Evolutionary conservation across 2,329 filamentous ascomycete genomes (phyloP).

Genomic region (Nigrospora osmanthi): DNA sequence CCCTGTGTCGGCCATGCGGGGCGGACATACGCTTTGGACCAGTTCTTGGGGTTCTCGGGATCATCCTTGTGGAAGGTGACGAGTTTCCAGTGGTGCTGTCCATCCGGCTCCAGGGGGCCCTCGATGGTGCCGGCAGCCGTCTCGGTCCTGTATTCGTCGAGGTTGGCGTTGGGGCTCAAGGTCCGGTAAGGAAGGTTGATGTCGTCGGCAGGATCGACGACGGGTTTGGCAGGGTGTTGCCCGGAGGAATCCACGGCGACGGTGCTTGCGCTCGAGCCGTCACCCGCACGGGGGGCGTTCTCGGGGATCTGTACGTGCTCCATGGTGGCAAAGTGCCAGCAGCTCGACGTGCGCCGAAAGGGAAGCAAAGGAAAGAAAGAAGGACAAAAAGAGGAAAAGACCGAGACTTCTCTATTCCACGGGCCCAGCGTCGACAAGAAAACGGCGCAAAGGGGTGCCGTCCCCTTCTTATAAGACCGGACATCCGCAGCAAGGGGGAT

Average conservation of each 20-base stretch:
- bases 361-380: too few species aligned
- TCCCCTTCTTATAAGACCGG: too few species aligned
- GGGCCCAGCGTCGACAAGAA: background rate
- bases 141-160: conserved; percentile 61
- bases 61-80: conserved; percentile 62
- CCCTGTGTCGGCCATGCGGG: too few species aligned
- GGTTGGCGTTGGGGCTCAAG: conserved; percentile 49
- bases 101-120: conserved; percentile 16
- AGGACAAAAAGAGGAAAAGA: too few species aligned
- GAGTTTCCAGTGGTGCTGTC: conserved; percentile 33
- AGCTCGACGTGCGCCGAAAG: too few species aligned
- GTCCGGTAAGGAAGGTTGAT: conserved; percentile 59
- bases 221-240: conserved; percentile 10
- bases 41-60: conserved; percentile 78
- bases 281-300: background rate
- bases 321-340: background rate
- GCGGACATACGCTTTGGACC: conserved; percentile 52
- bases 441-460: background rate
- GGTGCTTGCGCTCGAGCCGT: background rate
- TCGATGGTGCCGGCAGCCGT: conserved; percentile 54
- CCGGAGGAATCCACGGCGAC: background rate
- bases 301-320: conserved; percentile 1
- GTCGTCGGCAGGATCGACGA: conserved; percentile 31
- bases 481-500: too few species aligned
- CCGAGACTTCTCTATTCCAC: background rate